Evolutionary conservation across 2,329 filamentous ascomycete genomes (phyloP).

Genomic region (Elsinoe batatas): DNA sequence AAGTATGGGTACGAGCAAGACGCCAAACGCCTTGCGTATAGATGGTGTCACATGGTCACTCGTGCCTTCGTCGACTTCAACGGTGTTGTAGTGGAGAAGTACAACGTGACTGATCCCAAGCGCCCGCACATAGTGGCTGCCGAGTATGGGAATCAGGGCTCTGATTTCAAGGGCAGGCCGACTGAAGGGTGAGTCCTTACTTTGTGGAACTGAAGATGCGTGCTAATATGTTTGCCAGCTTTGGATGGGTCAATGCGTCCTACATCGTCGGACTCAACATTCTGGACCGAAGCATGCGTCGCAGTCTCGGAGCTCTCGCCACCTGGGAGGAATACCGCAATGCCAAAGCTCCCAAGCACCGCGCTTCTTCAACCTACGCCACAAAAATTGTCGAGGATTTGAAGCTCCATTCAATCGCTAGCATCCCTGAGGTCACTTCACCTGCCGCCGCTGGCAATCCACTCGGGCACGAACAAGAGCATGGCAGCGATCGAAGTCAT

Average conservation of each 20-base stretch:
- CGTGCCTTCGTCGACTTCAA: conserved; percentile 98
- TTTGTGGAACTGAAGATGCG: neutral
- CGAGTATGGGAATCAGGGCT: conserved; percentile 94
- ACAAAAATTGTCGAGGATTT: neutral
- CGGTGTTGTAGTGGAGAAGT: conserved; percentile 96
- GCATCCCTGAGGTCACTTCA: neutral
- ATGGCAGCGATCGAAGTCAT: neutral
- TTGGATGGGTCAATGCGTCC: conserved; percentile 98
- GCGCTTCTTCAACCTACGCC: conserved; percentile 1
- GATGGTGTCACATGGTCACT: conserved; percentile 97
- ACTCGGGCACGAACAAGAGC: neutral
- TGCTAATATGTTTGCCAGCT: conserved; percentile 43
- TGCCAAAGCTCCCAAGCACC: conserved; percentile 27
- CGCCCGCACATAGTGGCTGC: conserved; percentile 92
- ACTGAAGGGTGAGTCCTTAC: conserved; percentile 74
- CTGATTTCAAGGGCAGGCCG: conserved; percentile 90
- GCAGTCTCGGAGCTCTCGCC: conserved; percentile 78
- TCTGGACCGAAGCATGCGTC: conserved; percentile 77
- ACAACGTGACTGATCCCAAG: conserved; percentile 82
- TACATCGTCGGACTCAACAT: conserved; percentile 90
- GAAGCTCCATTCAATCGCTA: neutral
- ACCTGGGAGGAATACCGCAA: conserved; percentile 74
- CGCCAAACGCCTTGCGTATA: conserved; percentile 80
- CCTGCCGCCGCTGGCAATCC: neutral
- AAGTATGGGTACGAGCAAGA: conserved; percentile 89